A percentile compares a stretch with the other conserved stretches of the same genome.
Conservation (phyloP, 2,329 filamentous ascomycete genomes). For the Hypomyces rosellus region DNA sequence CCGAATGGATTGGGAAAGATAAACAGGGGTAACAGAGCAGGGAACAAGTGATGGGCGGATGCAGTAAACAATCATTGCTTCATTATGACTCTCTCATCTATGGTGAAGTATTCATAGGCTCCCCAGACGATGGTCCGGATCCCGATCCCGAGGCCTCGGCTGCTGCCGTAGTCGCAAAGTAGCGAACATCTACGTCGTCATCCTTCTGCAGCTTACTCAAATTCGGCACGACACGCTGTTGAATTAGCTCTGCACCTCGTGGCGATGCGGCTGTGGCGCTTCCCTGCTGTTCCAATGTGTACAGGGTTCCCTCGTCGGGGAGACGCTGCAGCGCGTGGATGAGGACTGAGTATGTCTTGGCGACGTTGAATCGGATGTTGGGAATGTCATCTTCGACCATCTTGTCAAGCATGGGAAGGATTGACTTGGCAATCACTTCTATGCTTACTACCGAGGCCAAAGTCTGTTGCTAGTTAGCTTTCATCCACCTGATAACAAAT, state of each 20-base stretch:
- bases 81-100: conserved; percentile 47
- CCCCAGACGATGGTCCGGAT: conserved; percentile 32
- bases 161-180: conserved; percentile 89
- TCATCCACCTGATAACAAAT: neutral
- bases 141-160: conserved; percentile 44
- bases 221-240: conserved; percentile 79
- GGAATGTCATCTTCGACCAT: conserved; percentile 92
- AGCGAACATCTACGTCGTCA: conserved; percentile 95
- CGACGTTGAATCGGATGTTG: conserved; percentile 99
- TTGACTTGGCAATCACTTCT: conserved; percentile 85
- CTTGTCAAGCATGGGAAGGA: conserved; percentile 93
- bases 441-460: conserved; percentile 88
- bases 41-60: neutral
- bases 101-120: conserved; percentile 61
- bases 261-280: conserved; percentile 57
- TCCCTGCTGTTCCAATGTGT: conserved; percentile 75
- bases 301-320: conserved; percentile 80
- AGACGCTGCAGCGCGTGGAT: conserved; percentile 89
- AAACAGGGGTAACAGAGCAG: neutral
- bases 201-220: conserved; percentile 95
- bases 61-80: conserved; percentile 44
- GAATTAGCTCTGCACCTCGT: conserved; percentile 71
- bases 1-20: neutral
- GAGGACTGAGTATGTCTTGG: conserved; percentile 89
- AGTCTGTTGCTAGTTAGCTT: conserved; percentile 52